Evolutionary conservation across 2,329 filamentous ascomycete genomes (phyloP), one percentile per base, ranked within the genome.

Genomic region (Colletotrichum sp.): DNA sequence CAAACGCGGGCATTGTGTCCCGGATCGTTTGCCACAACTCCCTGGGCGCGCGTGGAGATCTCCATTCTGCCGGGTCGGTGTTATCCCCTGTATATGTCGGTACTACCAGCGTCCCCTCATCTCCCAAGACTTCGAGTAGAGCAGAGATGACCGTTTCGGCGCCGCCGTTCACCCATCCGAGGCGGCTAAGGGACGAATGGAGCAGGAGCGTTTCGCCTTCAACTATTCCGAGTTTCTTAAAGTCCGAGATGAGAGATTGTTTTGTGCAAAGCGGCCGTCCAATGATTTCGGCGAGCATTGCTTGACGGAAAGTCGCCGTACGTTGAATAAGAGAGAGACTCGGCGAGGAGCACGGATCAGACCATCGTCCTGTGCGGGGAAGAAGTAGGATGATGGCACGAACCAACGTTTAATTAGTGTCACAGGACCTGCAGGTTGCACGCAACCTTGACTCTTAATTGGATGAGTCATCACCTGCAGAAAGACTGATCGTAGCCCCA

Each of bases 11-110:
- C 34, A 66, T 77, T 6, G 63, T 69, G 49, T 77, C 76, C 26
- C 77, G 74, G 30, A 79, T 78, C 3, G 69, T n/a, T 39, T 75
- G 71, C 73, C 76, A 78, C 76, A 77, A 78, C 18, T 49, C 39
- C 9, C 62, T n/a, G 12, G 78, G 76, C 5, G 78, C 77, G 36
- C 76, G 76, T 9, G 78, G 78, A 5, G 44, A 63, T 7, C 59
- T 32, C 78, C 78, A 79, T n/a, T 69, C 64, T 1, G 62, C 32
- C 1, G 62, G 62, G 4, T 64, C 76, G 2, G 78, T 79, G 57
- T 78, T 78, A 9, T 78, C 72, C 7, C 67, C 62, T 3, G 78
- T 79, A 21, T 77, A 69, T 6, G 77, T 77, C 7, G 78, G 78
- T 5, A 76, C 78, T 13, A 78, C 76, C 18, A 79, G 67, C 9